Percentiles rank a stretch among this genome's conserved stretches.
Conservation (phyloP, 2,329 filamentous ascomycete species). For the Ilyonectria robusta region DNA sequence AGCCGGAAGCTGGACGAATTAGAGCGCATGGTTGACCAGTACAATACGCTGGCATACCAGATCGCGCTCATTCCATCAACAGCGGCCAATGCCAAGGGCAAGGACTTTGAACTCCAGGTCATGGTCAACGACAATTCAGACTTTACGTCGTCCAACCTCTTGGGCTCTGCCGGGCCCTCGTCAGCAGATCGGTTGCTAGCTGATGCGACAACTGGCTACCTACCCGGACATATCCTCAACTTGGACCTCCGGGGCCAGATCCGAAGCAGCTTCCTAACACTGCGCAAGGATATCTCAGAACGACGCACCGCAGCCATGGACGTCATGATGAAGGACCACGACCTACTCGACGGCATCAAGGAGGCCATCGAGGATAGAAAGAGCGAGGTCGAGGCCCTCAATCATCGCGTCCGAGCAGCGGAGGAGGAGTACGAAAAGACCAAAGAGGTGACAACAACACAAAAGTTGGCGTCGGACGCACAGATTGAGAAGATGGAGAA, state of each 20-base stretch:
- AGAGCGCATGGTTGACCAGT: constrained; percentile 89
- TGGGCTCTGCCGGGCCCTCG: constrained; percentile 56
- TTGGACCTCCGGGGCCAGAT: constrained; percentile 88
- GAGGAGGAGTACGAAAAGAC: constrained; percentile 96
- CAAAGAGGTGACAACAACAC: constrained; percentile 86
- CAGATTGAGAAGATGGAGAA: constrained; percentile 99
- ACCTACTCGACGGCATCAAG: constrained; percentile 93
- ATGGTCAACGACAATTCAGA: constrained; percentile 84
- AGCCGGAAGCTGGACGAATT: constrained; percentile 90
- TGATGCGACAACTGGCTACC: constrained; percentile 88
- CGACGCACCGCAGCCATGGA: constrained; percentile 86
- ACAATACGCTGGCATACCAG: constrained; percentile 95
- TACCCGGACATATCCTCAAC: constrained; percentile 89
- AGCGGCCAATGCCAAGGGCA: constrained; percentile 87
- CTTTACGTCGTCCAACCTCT: constrained; percentile 77
- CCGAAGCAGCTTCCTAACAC: constrained; percentile 81
- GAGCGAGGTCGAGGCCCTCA: constrained; percentile 90
- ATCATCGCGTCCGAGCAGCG: constrained; percentile 88
- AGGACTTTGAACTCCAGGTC: constrained; percentile 87
- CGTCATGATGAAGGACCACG: constrained; percentile 93
- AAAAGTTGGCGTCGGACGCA: constrained; percentile 89
- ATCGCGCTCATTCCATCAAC: constrained; percentile 90
- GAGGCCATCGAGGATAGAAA: constrained; percentile 97
- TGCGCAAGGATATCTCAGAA: constrained; percentile 94
- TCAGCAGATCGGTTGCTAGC: constrained; percentile 83